Evolutionary conservation across 352 stramenopile species (phyloP).

Genomic region (Phytophthora litchii): DNA sequence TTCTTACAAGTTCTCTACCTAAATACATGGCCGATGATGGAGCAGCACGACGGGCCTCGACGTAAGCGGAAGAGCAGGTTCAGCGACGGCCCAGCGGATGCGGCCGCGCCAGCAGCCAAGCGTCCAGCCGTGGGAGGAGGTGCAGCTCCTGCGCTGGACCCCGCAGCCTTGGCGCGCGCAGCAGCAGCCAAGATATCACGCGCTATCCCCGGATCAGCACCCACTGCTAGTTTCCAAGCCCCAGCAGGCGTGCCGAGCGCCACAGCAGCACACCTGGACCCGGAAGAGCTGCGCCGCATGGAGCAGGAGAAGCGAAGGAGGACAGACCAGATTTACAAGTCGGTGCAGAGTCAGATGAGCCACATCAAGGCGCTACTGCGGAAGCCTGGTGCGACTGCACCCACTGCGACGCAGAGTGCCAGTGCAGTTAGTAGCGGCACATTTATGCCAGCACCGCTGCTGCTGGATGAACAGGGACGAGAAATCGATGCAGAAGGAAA

Average conservation of each 20-base stretch:
- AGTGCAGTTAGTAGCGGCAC: slow-evolving; percentile 17
- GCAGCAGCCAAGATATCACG: slow-evolving; percentile 79
- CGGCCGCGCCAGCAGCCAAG: slow-evolving; percentile 27
- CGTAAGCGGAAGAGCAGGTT: slow-evolving; percentile 89
- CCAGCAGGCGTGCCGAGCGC: slow-evolving; percentile 1
- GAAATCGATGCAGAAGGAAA: slow-evolving; percentile 80
- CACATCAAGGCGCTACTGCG: slow-evolving; percentile 71
- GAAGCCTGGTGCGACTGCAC: slow-evolving; percentile 40
- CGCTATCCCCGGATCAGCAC: slow-evolving; percentile 45
- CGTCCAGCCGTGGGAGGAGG: slow-evolving; percentile 5
- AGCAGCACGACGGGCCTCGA: slow-evolving; percentile 37
- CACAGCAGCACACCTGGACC: slow-evolving; percentile 15
- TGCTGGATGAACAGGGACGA: slow-evolving; percentile 80
- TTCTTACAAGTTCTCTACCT: not conserved
- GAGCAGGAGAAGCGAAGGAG: slow-evolving; percentile 63
- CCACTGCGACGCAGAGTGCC: not conserved
- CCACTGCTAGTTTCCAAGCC: not conserved
- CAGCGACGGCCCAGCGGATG: slow-evolving; percentile 56
- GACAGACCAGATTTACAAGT: slow-evolving; percentile 85
- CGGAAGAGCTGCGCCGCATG: slow-evolving; percentile 43
- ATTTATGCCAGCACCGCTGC: slow-evolving; percentile 79
- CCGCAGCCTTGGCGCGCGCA: slow-evolving; percentile 67
- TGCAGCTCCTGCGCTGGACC: slow-evolving; percentile 32
- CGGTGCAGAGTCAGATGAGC: slow-evolving; percentile 85
- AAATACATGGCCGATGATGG: slow-evolving; percentile 10